Conservation (phyloP, 805 yeast genomes). For the Candida peoriensis region DNA sequence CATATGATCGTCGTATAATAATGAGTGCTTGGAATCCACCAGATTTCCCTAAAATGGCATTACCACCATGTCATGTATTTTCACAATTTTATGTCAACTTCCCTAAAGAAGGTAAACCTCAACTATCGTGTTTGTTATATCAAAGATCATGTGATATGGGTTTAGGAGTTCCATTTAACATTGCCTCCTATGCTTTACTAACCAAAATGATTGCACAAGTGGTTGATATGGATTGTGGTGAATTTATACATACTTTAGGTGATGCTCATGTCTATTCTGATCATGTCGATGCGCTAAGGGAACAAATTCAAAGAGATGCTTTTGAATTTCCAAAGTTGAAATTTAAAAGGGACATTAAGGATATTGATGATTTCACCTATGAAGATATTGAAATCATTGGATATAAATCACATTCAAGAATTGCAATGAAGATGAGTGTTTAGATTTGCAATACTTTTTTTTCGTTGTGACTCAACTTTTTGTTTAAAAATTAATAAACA, state of each 20-base stretch:
- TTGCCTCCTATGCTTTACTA: constrained; percentile 90
- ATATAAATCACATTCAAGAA: constrained; percentile 77
- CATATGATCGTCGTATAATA: constrained; percentile 91
- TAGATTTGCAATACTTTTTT: no score
- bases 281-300: constrained; percentile 86
- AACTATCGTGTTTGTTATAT: constrained; percentile 80
- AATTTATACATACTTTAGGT: constrained; percentile 91
- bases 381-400: constrained; percentile 83
- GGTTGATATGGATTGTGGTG: constrained; percentile 94
- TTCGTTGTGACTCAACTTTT: no score
- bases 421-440: constrained; percentile 97
- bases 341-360: constrained; percentile 60
- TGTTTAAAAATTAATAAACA: no score
- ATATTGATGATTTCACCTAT: constrained; percentile 81
- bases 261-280: constrained; percentile 94
- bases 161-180: constrained; percentile 97
- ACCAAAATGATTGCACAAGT: constrained; percentile 95
- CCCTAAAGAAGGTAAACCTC: constrained; percentile 60
- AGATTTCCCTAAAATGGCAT: constrained; percentile 88
- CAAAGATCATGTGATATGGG: constrained; percentile 99
- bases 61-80: constrained; percentile 98
- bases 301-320: constrained; percentile 74
- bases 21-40: constrained; percentile 99
- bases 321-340: constrained; percentile 71
- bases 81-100: constrained; percentile 91